These are phyloP conservation scores for Amylostereum chailletii DNA, from an alignment of 1,284 basidiomycete genomes.

Conservation along the genomic window DNA sequence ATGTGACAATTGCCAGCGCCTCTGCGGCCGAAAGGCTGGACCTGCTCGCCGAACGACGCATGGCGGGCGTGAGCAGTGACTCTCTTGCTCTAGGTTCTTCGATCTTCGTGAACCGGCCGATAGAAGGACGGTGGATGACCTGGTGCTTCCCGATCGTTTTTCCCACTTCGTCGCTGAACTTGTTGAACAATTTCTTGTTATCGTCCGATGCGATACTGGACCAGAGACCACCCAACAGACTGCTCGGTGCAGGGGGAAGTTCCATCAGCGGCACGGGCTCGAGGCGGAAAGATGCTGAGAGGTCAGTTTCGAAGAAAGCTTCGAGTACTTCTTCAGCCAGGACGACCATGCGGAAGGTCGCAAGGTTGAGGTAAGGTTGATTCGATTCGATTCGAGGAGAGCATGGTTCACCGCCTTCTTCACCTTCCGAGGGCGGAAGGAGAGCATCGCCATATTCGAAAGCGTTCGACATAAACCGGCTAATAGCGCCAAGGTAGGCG, in stretches of 20 bases:
- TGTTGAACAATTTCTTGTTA: conserved; percentile 80
- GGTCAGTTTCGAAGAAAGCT: conserved; percentile 88
- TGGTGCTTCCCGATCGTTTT: conserved; percentile 89
- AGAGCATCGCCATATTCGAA: conserved; percentile 93
- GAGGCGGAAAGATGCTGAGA: conserved; percentile 81
- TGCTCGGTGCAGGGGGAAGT: conserved; percentile 45
- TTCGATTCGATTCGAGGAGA: conserved; percentile 49
- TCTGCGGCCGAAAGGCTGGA: conserved; percentile 33
- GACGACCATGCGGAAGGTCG: conserved; percentile 96
- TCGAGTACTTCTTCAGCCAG: conserved; percentile 92
- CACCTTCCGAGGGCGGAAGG: conserved; percentile 42
- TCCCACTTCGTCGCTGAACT: conserved; percentile 87
- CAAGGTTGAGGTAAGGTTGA: conserved; percentile 81
- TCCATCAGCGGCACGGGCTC: conserved; percentile 64
- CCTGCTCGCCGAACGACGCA: conserved; percentile 52
- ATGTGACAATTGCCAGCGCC: conserved; percentile 18
- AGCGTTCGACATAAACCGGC: conserved; percentile 93
- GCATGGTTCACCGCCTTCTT: conserved; percentile 33
- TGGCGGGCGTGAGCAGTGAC: conserved; percentile 65
- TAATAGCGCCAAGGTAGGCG: conserved; percentile 91
- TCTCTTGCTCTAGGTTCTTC: conserved; percentile 87
- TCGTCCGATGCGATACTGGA: conserved; percentile 82
- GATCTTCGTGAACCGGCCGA: conserved; percentile 75
- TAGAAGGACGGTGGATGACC: conserved; percentile 72
- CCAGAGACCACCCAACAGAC: conserved; percentile 80